A percentile compares a stretch with the other conserved stretches of the same genome.
phyloP scores from a whole-genome alignment of 257 asterid species.

The Primulina tabacum region DNA sequence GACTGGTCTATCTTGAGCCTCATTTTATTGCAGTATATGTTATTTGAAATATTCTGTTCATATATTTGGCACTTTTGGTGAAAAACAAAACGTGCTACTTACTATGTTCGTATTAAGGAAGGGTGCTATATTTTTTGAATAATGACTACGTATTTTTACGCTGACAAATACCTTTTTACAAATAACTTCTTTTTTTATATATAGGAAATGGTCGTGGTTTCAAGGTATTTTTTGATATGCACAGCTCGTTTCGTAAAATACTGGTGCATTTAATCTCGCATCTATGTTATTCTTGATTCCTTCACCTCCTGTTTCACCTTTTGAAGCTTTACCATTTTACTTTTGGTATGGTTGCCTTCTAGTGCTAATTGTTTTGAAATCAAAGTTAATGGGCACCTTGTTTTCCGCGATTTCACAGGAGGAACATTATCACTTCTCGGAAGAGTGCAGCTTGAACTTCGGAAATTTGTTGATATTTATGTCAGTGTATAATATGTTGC shows the following conservation, averaged over 20 bases:
- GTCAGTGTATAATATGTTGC: slow-evolving; percentile 46
- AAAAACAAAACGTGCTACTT: too few relatives aligned
- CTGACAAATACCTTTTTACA: background rate
- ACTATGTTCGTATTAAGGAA: background rate
- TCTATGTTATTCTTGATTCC: too few relatives aligned
- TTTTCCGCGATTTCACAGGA: slow-evolving; percentile 46
- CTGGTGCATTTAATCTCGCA: too few relatives aligned
- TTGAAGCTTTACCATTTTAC: background rate
- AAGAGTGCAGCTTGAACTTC: slow-evolving; percentile 81
- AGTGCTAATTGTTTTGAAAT: background rate
- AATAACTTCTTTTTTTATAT: background rate
- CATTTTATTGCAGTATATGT: background rate
- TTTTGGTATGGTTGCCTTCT: background rate
- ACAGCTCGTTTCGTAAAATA: too few relatives aligned
- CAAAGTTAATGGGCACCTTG: background rate
- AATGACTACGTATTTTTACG: background rate
- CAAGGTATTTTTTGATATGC: background rate
- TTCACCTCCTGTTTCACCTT: background rate
- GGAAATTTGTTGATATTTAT: slow-evolving; percentile 74
- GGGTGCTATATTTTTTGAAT: background rate
- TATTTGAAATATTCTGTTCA: too few relatives aligned
- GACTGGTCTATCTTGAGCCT: background rate
- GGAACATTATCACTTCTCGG: slow-evolving; percentile 74
- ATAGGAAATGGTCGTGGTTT: background rate
- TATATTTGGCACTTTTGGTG: background rate